A percentile compares a stretch with the other conserved stretches of the same genome.
Evolutionary conservation across 2,329 filamentous ascomycete species (phyloP).

Genomic region (Diaporthe ampelina): DNA sequence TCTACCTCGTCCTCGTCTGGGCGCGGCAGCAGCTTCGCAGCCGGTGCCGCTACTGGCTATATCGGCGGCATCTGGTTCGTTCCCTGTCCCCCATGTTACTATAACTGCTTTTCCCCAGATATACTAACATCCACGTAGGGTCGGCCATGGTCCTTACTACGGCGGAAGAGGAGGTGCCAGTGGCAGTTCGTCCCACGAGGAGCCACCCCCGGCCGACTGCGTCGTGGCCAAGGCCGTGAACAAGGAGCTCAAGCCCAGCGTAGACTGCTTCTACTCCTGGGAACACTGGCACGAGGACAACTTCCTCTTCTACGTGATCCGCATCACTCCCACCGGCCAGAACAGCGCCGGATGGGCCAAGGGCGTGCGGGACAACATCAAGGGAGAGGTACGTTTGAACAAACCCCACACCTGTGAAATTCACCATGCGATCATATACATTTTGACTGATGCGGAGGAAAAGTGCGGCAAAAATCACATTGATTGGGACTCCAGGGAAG

Average conservation of each 20-base stretch:
- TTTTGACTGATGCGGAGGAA: not conserved
- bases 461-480: not conserved
- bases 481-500: not conserved
- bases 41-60: not conserved
- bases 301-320: constrained; percentile 34
- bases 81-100: no score
- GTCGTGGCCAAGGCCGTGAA: constrained; percentile 14
- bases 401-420: not conserved
- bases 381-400: not conserved
- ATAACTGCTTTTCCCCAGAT: not conserved
- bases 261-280: constrained; percentile 34
- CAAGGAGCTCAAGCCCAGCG: constrained; percentile 28
- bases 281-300: constrained; percentile 23
- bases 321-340: constrained; percentile 30
- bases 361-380: constrained; percentile 26
- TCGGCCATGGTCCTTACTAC: constrained; percentile 8
- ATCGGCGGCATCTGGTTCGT: constrained; percentile 6
- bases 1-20: not conserved
- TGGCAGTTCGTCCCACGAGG: not conserved
- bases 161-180: not conserved
- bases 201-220: constrained; percentile 16
- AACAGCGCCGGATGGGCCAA: constrained; percentile 3
- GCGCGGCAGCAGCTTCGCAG: not conserved
- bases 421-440: not conserved
- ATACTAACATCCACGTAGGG: not conserved